phyloP scores from a whole-genome alignment of 148 eudicot species.

The Fagopyrum esculentum region DNA sequence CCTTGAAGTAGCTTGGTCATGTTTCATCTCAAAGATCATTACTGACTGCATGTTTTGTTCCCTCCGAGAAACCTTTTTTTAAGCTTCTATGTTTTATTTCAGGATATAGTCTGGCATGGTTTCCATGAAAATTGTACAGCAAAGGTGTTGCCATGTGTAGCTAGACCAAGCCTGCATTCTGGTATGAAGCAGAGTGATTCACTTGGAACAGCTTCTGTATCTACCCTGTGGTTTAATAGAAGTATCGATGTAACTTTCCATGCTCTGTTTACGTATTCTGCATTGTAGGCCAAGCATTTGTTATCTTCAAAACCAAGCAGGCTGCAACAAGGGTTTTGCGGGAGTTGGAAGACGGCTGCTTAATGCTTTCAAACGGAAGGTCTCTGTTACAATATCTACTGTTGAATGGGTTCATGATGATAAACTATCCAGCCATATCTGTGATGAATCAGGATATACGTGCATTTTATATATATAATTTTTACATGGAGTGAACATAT shows the following conservation, averaged over 20 bases:
- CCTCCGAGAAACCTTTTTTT: neutral
- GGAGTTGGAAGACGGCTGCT: slow-evolving; percentile 37
- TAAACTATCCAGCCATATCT: neutral
- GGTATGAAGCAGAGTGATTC: slow-evolving; percentile 30
- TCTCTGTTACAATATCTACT: slow-evolving; percentile 2
- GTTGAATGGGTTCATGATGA: neutral
- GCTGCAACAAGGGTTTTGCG: slow-evolving; percentile 38
- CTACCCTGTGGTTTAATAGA: neutral
- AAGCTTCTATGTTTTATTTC: slow-evolving; percentile 19
- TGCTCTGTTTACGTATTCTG: neutral
- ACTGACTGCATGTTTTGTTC: neutral
- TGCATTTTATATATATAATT: neutral
- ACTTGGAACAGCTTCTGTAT: neutral
- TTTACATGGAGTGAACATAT: neutral
- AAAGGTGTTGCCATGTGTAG: slow-evolving; percentile 47
- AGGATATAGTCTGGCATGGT: slow-evolving; percentile 63
- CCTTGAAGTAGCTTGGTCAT: neutral
- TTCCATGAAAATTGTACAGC: slow-evolving; percentile 49
- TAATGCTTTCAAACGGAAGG: slow-evolving; percentile 63
- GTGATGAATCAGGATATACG: neutral
- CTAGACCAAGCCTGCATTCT: slow-evolving; percentile 39
- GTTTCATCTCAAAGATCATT: neutral
- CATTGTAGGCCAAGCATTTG: slow-evolving; percentile 49
- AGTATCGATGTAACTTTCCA: neutral
- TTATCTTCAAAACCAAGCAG: slow-evolving; percentile 37